Evolutionary conservation across 2,329 filamentous ascomycete species (phyloP), one percentile per base, ranked within the genome.

Genomic region (Pyrenochaeta sp.): DNA sequence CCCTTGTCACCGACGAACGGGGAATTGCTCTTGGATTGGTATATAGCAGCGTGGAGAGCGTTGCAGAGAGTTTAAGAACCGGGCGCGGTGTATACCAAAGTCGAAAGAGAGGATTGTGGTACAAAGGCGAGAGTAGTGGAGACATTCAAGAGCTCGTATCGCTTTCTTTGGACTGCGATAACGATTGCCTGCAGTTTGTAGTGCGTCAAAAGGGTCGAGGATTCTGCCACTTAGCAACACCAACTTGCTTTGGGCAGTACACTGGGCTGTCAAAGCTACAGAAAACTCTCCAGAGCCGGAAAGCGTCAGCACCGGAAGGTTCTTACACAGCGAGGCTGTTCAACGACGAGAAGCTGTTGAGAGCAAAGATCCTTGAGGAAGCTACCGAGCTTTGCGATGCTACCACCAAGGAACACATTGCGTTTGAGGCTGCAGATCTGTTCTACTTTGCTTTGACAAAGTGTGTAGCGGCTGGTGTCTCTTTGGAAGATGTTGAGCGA

Each of bases 361-460:
- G 89, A 29, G 94, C 94, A 3, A 99, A 99, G 80, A 96, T 99
- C 42, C 95, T 97, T 85, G 94, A 99, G 72, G 94, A 99, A 72
- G 94, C 94, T 0, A 89, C 95, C 65, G 94, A 99, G 75, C 81
- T 99, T 28, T 96, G 93, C 65, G 85, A 94, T 53, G 93, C 94
- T 11, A 85, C 85, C 55, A 86, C 85, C 0, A 88, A 89, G 48
- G 81, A 92, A 51, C 89, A 97, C 10, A 83, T 96, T 51, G 90
- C 94, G 2, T 96, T 96, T 53, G 94, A 99, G 72, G 91, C 94
- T 7, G 94, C 94, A 0, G 94, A 99, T 67, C 77, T 99, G 42
- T 85, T 99, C 39, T 99, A 97, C 76, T 99, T 99, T 77, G 90
- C 93, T 6, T 76, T 99, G 42, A 90, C 94, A 15, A 95, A 92